Evolutionary conservation across 148 eudicot species (phyloP).

Genomic region (Nyssa sinensis): DNA sequence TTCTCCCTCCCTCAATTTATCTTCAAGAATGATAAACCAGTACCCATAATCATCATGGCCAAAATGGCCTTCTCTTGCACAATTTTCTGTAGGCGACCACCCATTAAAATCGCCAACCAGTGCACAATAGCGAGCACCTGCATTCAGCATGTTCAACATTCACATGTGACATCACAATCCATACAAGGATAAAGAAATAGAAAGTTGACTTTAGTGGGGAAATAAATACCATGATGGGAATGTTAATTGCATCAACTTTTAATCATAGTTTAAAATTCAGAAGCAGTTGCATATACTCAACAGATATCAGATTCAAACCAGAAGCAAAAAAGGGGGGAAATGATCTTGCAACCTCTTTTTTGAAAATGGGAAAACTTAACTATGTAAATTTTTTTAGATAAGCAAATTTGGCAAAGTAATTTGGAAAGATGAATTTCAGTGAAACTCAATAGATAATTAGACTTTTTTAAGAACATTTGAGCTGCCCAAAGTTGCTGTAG

Average conservation of each 20-base stretch:
- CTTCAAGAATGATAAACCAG: constrained; percentile 92
- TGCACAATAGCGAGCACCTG: constrained; percentile 98
- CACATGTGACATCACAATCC: constrained; percentile 8
- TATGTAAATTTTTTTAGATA: too few species aligned
- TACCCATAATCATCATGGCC: constrained; percentile 98
- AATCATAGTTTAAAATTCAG: constrained; percentile 8
- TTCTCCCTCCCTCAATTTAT: constrained; percentile 86
- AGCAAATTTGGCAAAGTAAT: too few species aligned
- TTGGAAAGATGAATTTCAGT: too few species aligned
- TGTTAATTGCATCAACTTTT: background rate
- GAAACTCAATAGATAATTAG: too few species aligned
- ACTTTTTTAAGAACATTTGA: too few species aligned
- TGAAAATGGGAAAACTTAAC: too few species aligned
- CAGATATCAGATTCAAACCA: background rate
- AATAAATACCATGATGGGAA: background rate
- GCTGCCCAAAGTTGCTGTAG: background rate
- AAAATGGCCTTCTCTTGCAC: constrained; percentile 86
- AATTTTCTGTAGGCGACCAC: constrained; percentile 91
- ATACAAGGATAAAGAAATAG: background rate
- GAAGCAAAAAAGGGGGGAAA: background rate
- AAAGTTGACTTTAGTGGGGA: constrained; percentile 5
- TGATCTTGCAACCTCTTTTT: too few species aligned
- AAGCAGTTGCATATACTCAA: background rate
- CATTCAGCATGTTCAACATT: constrained; percentile 18
- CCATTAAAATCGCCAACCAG: constrained; percentile 86